phyloP scores from a whole-genome alignment of 306 rosid species.

The Fragaria ananassa region DNA sequence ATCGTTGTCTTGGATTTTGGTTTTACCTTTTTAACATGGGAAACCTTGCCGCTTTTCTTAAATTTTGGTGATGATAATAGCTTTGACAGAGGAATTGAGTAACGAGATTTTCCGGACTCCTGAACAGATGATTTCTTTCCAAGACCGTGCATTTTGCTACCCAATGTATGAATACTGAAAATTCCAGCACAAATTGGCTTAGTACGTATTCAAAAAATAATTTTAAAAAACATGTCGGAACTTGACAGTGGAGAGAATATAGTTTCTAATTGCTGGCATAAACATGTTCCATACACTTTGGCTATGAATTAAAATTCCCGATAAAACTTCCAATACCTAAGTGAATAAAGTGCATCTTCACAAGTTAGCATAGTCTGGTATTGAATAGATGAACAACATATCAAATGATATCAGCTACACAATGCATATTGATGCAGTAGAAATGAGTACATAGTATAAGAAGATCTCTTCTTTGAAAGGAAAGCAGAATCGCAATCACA shows the following conservation, averaged over 20 bases:
- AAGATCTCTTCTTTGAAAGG: background rate
- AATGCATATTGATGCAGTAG: background rate
- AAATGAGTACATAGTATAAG: background rate
- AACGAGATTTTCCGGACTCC: constrained; percentile 41
- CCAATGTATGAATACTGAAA: constrained; percentile 35
- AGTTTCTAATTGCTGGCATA: background rate
- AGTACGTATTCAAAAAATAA: background rate
- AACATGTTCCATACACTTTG: background rate
- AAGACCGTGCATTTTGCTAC: constrained; percentile 47
- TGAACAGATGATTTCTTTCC: constrained; percentile 38
- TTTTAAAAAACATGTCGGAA: background rate
- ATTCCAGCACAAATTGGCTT: constrained; percentile 11
- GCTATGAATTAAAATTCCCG: background rate
- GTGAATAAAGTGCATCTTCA: background rate
- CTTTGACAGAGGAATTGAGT: constrained; percentile 38
- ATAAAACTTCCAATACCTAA: background rate
- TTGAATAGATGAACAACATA: background rate
- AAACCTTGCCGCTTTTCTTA: constrained; percentile 34
- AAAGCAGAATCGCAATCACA: background rate
- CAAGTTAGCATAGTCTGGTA: background rate
- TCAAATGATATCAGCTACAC: background rate
- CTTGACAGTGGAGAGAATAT: background rate
- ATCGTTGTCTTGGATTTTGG: constrained; percentile 35
- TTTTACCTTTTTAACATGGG: constrained; percentile 41
- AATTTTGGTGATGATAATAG: constrained; percentile 31